Evolutionary conservation across 495 filamentous ascomycete species (phyloP), one percentile per base, ranked within the genome.

Genomic region (Lichenothelia convexa): DNA sequence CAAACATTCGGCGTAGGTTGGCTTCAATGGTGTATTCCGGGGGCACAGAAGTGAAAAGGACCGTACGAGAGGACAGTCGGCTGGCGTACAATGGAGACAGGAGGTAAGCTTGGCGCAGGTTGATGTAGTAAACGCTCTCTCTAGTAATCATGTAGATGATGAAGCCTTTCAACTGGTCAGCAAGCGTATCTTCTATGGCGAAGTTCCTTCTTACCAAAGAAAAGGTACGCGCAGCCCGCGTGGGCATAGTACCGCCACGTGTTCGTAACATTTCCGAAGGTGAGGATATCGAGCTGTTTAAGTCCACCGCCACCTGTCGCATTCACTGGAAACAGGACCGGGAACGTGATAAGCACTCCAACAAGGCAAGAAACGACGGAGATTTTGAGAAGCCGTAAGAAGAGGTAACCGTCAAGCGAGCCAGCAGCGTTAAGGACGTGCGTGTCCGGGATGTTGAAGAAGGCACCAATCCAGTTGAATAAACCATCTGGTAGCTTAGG

Each of bases 101-200:
- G 33, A 89, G 64, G 60, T 92, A 93, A 1, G 91, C 89, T 63
- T 97, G 91, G 45, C 87, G 83, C 40, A 95, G 55, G 56, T 93
- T 94, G 68, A 93, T 80, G 57, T 80, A 93, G 68, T 71, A 94
- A 54, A 97, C 77, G 59, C 73, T 76, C 59, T 97, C 89, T 32
- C 91, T 72, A 42, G 86, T 79, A 42, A 97, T 73, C 54, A 86
- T 74, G 52, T 78, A 79, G 60, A 94, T 78, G 46, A 97, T 62
- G 47, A 94, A 89, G 32, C 71, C 64, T 70, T 18, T 18, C 12
- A 18, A 11, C 20, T 29, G 24, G 12, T 16, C 21, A n/a, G 40
- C n/a, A 30, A 4, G 9, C 24, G 24, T 29, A 29, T 13, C 1
- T 18, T 33, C 31, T 7, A 27, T 27, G 24, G 24, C 1, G 11